These are phyloP conservation scores for Chrysoporthe cubensis DNA, from an alignment of 2,329 filamentous ascomycete genomes.

Conservation along the genomic window DNA sequence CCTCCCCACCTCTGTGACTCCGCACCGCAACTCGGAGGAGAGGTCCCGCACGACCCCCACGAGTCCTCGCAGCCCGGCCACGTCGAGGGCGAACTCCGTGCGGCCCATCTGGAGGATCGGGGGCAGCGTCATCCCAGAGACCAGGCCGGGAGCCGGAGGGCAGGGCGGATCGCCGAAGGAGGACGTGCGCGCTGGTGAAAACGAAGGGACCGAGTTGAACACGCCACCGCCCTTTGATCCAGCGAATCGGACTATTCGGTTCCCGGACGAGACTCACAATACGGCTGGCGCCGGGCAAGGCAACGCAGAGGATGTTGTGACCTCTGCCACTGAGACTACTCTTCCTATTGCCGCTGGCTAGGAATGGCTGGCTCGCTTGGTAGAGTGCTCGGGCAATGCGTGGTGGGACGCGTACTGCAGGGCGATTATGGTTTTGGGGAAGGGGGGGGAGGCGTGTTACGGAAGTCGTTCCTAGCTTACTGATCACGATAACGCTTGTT, in stretches of 20 bases:
- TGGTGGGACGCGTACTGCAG: neutral
- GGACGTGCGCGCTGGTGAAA: conserved; percentile 9
- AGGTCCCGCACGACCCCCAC: neutral
- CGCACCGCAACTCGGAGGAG: conserved; percentile 24
- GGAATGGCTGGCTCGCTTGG: conserved; percentile 1
- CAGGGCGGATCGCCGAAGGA: neutral
- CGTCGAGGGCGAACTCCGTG: conserved; percentile 31
- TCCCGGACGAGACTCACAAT: conserved; percentile 44
- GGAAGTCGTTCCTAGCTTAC: neutral
- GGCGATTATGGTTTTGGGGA: neutral
- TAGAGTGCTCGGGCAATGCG: neutral
- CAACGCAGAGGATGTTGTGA: neutral
- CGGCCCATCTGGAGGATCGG: conserved; percentile 46
- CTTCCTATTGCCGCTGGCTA: neutral
- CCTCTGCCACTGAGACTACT: neutral
- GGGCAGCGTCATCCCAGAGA: conserved; percentile 41
- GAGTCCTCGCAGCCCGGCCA: conserved; percentile 20
- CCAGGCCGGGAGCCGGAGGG: neutral
- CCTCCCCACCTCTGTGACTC: conserved; percentile 20
- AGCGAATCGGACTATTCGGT: conserved; percentile 46
- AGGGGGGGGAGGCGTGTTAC: too few relatives aligned
- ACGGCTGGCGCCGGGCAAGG: neutral
- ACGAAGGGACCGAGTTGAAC: conserved; percentile 12
- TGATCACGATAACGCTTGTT: neutral
- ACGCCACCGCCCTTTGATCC: conserved; percentile 25